Evolutionary conservation across 148 eudicot genomes (phyloP).

Genomic region (Fallopia convolvulus): DNA sequence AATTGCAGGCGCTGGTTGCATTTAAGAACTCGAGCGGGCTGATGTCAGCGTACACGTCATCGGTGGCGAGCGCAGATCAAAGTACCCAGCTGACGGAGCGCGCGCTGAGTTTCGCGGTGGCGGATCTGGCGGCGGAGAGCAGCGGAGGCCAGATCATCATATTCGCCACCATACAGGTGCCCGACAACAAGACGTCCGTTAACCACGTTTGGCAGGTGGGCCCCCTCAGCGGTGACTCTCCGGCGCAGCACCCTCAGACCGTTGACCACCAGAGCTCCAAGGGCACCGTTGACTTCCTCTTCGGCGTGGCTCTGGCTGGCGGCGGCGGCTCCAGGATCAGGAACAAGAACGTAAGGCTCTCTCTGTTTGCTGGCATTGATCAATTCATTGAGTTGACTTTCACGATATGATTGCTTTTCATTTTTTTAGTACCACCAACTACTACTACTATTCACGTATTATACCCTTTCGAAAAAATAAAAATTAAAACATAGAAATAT

Average conservation of each 20-base stretch:
- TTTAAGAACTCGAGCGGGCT: slow-evolving; percentile 29
- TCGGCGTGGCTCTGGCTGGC: slow-evolving; percentile 24
- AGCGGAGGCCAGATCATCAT: slow-evolving; percentile 34
- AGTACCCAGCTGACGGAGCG: slow-evolving; percentile 16
- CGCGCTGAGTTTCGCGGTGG: slow-evolving; percentile 35
- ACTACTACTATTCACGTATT: too few species aligned
- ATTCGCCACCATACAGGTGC: slow-evolving; percentile 56
- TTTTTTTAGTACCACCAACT: background rate
- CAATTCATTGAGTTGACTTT: background rate
- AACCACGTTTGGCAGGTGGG: slow-evolving; percentile 87
- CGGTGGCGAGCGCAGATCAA: background rate
- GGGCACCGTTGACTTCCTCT: slow-evolving; percentile 44
- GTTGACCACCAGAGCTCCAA: slow-evolving; percentile 25
- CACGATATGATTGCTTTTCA: background rate
- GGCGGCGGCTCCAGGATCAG: slow-evolving; percentile 4
- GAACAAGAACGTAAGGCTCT: slow-evolving; percentile 30
- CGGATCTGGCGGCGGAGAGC: slow-evolving; percentile 28
- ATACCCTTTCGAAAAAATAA: background rate
- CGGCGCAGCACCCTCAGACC: slow-evolving; percentile 10
- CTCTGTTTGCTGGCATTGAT: background rate
- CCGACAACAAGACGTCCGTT: slow-evolving; percentile 31
- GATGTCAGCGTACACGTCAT: slow-evolving; percentile 43
- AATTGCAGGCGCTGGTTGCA: slow-evolving; percentile 42
- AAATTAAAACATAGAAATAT: background rate
- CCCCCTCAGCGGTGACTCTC: slow-evolving; percentile 23